Base-by-base conservation (phyloP, 169 alveolate genomes). In the Plasmodium blacklocki region DNA sequence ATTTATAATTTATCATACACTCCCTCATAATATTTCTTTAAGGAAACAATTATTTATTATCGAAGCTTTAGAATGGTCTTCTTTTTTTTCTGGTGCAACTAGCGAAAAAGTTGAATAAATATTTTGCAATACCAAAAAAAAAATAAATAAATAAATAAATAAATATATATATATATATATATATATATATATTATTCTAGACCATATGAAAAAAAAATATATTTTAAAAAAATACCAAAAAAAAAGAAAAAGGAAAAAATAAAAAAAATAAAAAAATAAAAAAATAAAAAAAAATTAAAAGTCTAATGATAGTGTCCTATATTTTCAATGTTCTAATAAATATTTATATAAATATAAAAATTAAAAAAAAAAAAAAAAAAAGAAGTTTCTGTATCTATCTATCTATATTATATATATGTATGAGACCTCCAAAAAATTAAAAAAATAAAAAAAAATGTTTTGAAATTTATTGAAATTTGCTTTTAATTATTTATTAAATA, bases 21-120 rank as follows among this genome's bases (percentile, higher is more conserved):
- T 67, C 43, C 90, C 90, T 5, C 80, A 80, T 80, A 80, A 66
- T 43, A 70, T 80, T 21, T 68, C 90, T 19, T 68, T 80, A 62
- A 80, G 80, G 64, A 80, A 80, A 59, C 90, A 80, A 49, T 71
- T 80, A 19, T 80, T 32, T 21, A 80, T 80, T 58, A 80, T 80
- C 50, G 90, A 80, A 26, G 90, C 90, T 29, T 68, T 80, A 39
- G 90, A 80, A 15, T 80, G 90, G 80, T 58, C 90, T 18, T 80
- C 90, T 39, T 80, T 80, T 68, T 80, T 80, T 56, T 80, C 83
- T 1, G 90, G 85, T 9, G 90, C 78, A 4, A 73, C 80, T 15
- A 80, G 63, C 73, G 83, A 80, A 29, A 67, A 80, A 64, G 50
- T 80, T 67, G 90, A 80, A 62, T 80, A 58, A 80, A 56, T 19